These are phyloP conservation scores for Alisma plantagoaquatica DNA, from an alignment of 106 monocot species.

Conservation along the genomic window DNA sequence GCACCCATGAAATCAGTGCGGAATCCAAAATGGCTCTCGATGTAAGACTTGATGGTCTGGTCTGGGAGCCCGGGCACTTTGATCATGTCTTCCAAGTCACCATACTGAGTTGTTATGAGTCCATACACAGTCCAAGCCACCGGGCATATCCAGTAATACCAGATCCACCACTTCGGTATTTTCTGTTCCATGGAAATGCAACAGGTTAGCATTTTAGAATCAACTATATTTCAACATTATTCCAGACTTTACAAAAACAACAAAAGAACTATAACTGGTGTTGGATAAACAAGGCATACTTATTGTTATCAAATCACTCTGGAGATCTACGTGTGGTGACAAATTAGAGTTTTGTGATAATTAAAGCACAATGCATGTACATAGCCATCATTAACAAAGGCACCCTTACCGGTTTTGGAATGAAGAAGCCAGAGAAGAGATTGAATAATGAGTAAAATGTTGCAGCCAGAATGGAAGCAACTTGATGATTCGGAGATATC, in stretches of 20 bases:
- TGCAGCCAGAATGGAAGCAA: constrained; percentile 27
- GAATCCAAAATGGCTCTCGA: constrained; percentile 48
- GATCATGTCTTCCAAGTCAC: constrained; percentile 49
- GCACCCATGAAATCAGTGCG: constrained; percentile 34
- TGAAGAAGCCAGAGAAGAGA: constrained; percentile 74
- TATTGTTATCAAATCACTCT: too few species aligned
- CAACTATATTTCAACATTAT: background rate
- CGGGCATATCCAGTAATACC: constrained; percentile 74
- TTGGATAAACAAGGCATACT: too few species aligned
- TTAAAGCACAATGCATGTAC: background rate
- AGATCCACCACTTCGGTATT: constrained; percentile 67
- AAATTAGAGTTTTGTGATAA: too few species aligned
- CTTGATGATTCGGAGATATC: constrained; percentile 43
- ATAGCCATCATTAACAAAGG: background rate
- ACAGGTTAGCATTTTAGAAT: background rate
- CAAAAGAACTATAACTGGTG: background rate
- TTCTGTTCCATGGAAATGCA: constrained; percentile 22
- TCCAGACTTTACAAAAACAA: background rate
- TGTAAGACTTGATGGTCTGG: constrained; percentile 27
- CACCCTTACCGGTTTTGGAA: constrained; percentile 46
- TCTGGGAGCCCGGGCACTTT: constrained; percentile 19
- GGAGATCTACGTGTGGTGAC: too few species aligned
- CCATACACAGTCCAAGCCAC: constrained; percentile 71
- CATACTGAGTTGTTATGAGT: constrained; percentile 51
- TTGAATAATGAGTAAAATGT: constrained; percentile 47